Base-by-base conservation (phyloP, 148 eudicot species). In the Polygonum aviculare region DNA sequence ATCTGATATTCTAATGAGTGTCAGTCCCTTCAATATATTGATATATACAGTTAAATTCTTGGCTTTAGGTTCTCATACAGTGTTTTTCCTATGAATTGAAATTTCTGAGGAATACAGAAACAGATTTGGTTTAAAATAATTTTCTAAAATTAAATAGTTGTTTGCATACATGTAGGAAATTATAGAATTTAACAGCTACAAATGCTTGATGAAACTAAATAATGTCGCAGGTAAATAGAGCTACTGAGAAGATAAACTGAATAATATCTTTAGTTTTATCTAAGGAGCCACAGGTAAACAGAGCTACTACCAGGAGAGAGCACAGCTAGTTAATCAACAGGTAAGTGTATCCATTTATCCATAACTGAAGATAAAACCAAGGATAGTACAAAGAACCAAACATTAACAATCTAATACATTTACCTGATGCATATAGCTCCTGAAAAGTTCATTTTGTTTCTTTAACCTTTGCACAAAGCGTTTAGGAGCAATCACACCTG, bases 341-440 rank as follows among this genome's bases (percentile, higher is more conserved):
- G 41, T 4, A 39, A 7, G 47, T 6, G 47, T 51, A 51, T 51
- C 55, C n/a, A 51, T 57, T 60, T 54, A 51, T n/a, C 74, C 49
- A n/a, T n/a, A 72, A 26, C 41, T 47, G 12, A 33, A 76, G 18
- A 21, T n/a, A 59, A 39, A 57, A 33, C 15, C 36, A 19, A 60
- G 11, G 26, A 41, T 41, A 54, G 26, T 38, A 57, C 35, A 76
- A 44, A n/a, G 22, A 11, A 57, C 16, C 6, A 26, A 75, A 35
- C 33, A 15, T 16, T 36, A 55, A 15, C 16, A 14, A 70, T 48
- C 38, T 18, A 48, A 26, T 45, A 9, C 39, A 44, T 63, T 52
- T 79, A 89, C 92, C 92, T 89, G 92, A 70, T 89, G 92, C 92
- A 89, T 89, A 76, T 87, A 87, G 75, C 92, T 84, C 35, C 92